These are phyloP conservation scores for Blastosporella zonata DNA, from an alignment of 1,284 basidiomycete species.

Conservation along the genomic window DNA sequence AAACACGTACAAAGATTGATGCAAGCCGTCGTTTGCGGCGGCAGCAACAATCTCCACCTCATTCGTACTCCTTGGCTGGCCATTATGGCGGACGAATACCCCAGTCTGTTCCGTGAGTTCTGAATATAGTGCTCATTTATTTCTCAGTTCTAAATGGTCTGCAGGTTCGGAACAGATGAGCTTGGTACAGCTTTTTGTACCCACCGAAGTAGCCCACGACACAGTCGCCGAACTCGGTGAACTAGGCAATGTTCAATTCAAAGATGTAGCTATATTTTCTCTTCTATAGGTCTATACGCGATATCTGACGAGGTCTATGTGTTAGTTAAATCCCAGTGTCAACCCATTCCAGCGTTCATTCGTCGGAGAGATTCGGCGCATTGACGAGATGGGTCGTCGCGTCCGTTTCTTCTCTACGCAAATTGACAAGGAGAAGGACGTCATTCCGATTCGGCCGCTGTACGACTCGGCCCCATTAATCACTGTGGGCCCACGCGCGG, in stretches of 20 bases:
- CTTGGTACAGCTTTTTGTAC: slow-evolving; percentile 96
- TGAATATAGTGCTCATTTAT: not conserved
- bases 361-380: slow-evolving; percentile 90
- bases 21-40: not conserved
- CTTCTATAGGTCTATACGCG: slow-evolving; percentile 1
- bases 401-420: slow-evolving; percentile 89
- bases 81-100: slow-evolving; percentile 71
- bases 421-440: slow-evolving; percentile 83
- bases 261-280: slow-evolving; percentile 70
- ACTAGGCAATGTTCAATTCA: slow-evolving; percentile 95
- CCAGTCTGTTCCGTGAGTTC: slow-evolving; percentile 79
- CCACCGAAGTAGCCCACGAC: slow-evolving; percentile 96
- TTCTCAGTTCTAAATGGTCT: slow-evolving; percentile 6
- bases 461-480: slow-evolving; percentile 81
- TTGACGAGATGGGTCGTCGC: slow-evolving; percentile 95
- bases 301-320: slow-evolving; percentile 12
- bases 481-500: slow-evolving; percentile 85
- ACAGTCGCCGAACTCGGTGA: slow-evolving; percentile 95
- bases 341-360: slow-evolving; percentile 99
- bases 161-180: slow-evolving; percentile 95
- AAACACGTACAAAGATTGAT: slow-evolving; percentile 6
- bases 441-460: slow-evolving; percentile 78
- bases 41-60: not conserved
- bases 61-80: slow-evolving; percentile 16
- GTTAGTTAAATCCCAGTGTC: slow-evolving; percentile 88